phyloP scores from a whole-genome alignment of 164 flowering plant genomes.

The Euptelea pleiosperma region DNA sequence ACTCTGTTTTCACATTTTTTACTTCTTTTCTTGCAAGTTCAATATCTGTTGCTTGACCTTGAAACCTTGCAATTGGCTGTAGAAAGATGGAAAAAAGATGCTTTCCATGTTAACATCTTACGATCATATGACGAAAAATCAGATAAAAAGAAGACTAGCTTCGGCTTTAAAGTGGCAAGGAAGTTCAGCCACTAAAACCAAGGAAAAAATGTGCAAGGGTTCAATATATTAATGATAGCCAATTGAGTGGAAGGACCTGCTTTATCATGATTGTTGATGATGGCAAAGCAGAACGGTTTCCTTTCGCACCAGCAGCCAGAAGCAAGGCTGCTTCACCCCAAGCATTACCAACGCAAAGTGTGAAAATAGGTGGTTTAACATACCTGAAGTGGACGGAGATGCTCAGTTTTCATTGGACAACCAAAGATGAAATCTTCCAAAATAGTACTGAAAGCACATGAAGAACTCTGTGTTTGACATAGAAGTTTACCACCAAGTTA shows the following conservation, averaged over 20 bases:
- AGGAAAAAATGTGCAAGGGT: neutral
- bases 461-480: neutral
- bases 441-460: neutral
- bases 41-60: conserved; percentile 90
- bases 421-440: neutral
- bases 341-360: conserved; percentile 96
- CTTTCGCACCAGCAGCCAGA: conserved; percentile 91
- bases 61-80: conserved; percentile 86
- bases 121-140: neutral
- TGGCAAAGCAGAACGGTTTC: conserved; percentile 91
- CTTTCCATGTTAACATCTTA: conserved; percentile 2
- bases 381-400: conserved; percentile 38
- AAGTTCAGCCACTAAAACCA: neutral
- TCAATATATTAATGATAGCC: neutral
- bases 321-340: conserved; percentile 99
- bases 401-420: conserved; percentile 1
- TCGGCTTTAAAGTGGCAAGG: neutral
- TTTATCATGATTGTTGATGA: conserved; percentile 92
- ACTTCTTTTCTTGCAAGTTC: conserved; percentile 75
- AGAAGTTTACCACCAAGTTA: too few species aligned
- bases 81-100: conserved; percentile 13
- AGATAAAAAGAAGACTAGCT: too few species aligned
- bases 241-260: conserved; percentile 48
- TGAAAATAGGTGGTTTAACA: conserved; percentile 78
- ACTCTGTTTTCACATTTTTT: conserved; percentile 57